These are phyloP conservation scores for Oehlia diaphana DNA, from an alignment of 192 early-diverging fungal species.

Conservation along the genomic window DNA sequence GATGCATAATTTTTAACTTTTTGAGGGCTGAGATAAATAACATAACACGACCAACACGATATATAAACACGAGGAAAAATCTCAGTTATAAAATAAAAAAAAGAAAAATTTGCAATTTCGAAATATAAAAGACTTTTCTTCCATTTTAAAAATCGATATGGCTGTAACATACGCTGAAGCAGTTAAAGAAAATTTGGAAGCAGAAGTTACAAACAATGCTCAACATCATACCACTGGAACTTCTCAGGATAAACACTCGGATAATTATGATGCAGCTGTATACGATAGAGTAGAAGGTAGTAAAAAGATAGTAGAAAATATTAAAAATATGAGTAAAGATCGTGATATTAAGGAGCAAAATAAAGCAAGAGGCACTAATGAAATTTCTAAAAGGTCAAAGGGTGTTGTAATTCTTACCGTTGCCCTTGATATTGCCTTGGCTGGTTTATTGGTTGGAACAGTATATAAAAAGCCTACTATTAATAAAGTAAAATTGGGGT, in stretches of 20 bases:
- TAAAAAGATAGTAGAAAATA: background rate
- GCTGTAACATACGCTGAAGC: background rate
- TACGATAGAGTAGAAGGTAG: too few relatives aligned
- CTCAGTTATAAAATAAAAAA: background rate
- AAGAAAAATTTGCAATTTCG: background rate
- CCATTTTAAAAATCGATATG: background rate
- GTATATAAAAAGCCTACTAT: constrained; percentile 12
- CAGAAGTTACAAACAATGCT: background rate
- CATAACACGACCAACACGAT: too few relatives aligned
- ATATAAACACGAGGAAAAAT: too few relatives aligned
- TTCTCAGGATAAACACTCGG: background rate
- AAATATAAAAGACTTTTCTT: too few relatives aligned
- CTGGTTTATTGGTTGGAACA: background rate
- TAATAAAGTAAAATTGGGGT: background rate
- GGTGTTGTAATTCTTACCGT: background rate
- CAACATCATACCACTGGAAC: background rate
- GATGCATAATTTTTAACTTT: too few relatives aligned
- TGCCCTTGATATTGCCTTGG: background rate
- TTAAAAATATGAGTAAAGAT: background rate
- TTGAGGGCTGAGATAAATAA: too few relatives aligned
- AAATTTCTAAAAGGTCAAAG: background rate
- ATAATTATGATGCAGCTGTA: background rate
- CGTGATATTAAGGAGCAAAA: background rate
- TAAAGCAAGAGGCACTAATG: background rate
- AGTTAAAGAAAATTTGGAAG: background rate